A percentile compares a stretch with the other conserved stretches of the same genome.
Evolutionary conservation across 805 yeast genomes (phyloP).

Genomic region (Phaffomyces opuntiae): DNA sequence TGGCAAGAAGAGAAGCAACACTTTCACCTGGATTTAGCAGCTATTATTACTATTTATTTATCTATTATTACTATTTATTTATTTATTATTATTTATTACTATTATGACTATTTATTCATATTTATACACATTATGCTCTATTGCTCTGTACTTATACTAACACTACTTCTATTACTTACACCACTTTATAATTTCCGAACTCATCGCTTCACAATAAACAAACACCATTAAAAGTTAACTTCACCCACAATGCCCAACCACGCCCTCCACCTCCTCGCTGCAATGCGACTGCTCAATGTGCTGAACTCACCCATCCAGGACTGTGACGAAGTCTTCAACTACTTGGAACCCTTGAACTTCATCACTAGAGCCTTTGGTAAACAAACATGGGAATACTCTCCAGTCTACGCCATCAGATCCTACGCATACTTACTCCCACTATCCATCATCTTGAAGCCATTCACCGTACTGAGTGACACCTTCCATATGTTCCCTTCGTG

Average conservation of each 20-base stretch:
- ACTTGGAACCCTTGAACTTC: slow-evolving; percentile 89
- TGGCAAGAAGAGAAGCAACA: slow-evolving; percentile 30
- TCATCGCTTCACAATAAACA: no score
- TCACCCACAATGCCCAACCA: neutral
- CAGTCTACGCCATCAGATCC: slow-evolving; percentile 79
- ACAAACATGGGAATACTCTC: slow-evolving; percentile 96
- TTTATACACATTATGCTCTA: no score
- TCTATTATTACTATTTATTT: neutral
- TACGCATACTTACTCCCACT: slow-evolving; percentile 64
- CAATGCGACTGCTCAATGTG: slow-evolving; percentile 32
- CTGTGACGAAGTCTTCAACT: slow-evolving; percentile 89
- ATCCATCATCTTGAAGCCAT: slow-evolving; percentile 19
- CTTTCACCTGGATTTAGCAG: slow-evolving; percentile 24
- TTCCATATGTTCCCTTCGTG: slow-evolving; percentile 15
- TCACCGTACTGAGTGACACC: slow-evolving; percentile 11
- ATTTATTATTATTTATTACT: neutral
- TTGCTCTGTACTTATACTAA: no score
- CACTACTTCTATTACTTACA: no score
- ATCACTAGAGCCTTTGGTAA: slow-evolving; percentile 78
- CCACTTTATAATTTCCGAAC: no score
- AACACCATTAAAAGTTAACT: no score
- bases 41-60: neutral
- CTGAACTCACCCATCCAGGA: slow-evolving; percentile 70
- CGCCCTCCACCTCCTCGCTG: slow-evolving; percentile 1
- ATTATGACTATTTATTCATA: neutral